phyloP scores from a whole-genome alignment of 2,329 filamentous ascomycete genomes.

The Venturia oleaginea region DNA sequence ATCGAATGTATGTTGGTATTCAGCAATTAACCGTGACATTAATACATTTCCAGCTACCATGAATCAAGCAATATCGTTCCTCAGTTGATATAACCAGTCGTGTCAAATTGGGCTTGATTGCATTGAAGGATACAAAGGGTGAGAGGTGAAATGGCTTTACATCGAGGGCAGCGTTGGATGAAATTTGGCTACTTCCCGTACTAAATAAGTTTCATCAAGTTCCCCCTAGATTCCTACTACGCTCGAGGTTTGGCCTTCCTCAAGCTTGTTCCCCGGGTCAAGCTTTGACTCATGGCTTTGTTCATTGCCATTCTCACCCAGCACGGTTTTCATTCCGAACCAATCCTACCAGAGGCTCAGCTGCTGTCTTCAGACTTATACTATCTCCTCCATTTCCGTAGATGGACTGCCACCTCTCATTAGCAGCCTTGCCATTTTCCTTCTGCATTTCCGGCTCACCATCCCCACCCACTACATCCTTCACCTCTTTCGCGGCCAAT shows the following conservation, averaged over 20 bases:
- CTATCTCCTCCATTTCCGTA: background rate
- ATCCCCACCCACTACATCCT: background rate
- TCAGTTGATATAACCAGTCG: too few relatives aligned
- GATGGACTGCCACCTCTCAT: background rate
- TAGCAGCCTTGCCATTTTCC: background rate
- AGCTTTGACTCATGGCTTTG: background rate
- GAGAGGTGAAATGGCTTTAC: too few relatives aligned
- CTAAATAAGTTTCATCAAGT: too few relatives aligned
- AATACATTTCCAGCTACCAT: too few relatives aligned
- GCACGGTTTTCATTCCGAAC: background rate
- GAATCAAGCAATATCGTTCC: too few relatives aligned
- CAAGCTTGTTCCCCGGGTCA: background rate
- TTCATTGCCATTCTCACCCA: background rate
- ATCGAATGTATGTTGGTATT: too few relatives aligned
- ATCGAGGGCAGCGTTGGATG: background rate
- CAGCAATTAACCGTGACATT: too few relatives aligned
- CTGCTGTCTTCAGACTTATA: background rate
- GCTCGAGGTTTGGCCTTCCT: too few relatives aligned
- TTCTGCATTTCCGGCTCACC: background rate
- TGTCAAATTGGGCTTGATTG: too few relatives aligned
- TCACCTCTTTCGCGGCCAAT: conserved; percentile 16
- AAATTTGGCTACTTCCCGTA: background rate
- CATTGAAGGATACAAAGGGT: too few relatives aligned
- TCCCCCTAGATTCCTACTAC: too few relatives aligned
- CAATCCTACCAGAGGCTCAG: background rate